Evolutionary conservation across 768 basidiomycete genomes (phyloP), one percentile per base, ranked within the genome.

Genomic region (Tulasnella sp.): DNA sequence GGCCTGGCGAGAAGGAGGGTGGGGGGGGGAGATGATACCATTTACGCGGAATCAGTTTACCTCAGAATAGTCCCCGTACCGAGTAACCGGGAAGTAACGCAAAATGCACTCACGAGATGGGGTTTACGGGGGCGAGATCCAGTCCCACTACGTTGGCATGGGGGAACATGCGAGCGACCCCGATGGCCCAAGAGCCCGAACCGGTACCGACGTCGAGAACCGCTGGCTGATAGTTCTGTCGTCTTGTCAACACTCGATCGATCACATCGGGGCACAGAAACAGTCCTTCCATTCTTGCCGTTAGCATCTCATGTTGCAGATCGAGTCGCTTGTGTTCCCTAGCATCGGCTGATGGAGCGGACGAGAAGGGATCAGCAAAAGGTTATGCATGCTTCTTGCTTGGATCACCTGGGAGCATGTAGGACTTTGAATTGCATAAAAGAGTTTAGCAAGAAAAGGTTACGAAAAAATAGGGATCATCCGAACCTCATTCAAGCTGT

Each of bases 181-280:
- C 76, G 36, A 77, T 77, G 27, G 76, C 76, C 78, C 78, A 79
- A 12, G 46, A 46, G 19, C 78, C 78, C 2, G 78, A 79, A 18
- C 78, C 78, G 2, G 78, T 79, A 9, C 78, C 78, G 7, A 79
- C 71, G 71, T 79, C 78, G 18, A 79, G 44, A 27, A 79, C 78
- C 24, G 78, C 71, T 19, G 76, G 78, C 36, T 38, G 40, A 21
- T 24, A 38, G 9, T 74, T 27, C 40, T n/a, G 71, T 21, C 56
- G 39, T 2, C 42, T 68, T 46, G 1, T n/a, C 10, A 79, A 27
- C 2, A 46, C 71, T 3, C 56, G 27, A 18, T 38, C 21, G 18
- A 79, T 72, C 14, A 27, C 73, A 5, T 79, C 78, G 21, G 71
- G 71, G 27, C 46, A 46, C 7, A 58, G 71, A 24, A 46, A 79